Conservation (phyloP, 192 early-diverging fungal genomes). For the Paraglomus brasilianum region DNA sequence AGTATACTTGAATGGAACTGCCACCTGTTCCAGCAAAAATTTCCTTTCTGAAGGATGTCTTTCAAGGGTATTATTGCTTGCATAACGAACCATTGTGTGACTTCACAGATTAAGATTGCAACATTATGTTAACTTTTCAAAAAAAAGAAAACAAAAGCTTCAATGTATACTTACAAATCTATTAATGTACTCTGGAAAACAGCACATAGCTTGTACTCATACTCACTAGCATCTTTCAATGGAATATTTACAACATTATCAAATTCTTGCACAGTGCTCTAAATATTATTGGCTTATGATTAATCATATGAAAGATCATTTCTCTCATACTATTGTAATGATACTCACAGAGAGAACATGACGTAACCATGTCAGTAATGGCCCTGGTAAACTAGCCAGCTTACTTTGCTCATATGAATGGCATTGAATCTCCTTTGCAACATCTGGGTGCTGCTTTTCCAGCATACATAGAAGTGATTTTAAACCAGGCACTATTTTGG, state of each 20-base stretch:
- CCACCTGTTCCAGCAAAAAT: conserved; percentile 11
- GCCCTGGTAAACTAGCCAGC: neutral
- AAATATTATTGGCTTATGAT: conserved; percentile 24
- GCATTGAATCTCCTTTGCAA: neutral
- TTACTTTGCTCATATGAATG: conserved; percentile 16
- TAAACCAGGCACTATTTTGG: conserved; percentile 6
- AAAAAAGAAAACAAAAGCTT: no score
- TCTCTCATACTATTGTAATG: no score
- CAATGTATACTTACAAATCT: conserved; percentile 4
- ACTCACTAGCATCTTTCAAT: conserved; percentile 16
- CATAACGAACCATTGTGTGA: conserved; percentile 12
- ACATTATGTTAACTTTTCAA: no score
- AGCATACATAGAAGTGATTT: conserved; percentile 9
- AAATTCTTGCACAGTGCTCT: conserved; percentile 18
- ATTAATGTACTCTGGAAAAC: conserved; percentile 18
- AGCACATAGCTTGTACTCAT: conserved; percentile 13
- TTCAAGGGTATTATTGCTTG: conserved; percentile 5
- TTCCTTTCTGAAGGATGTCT: conserved; percentile 23
- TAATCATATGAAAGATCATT: conserved; percentile 10
- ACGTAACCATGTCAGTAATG: conserved; percentile 6
- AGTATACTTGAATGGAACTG: conserved; percentile 23
- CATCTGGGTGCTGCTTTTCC: conserved; percentile 7
- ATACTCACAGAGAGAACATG: conserved; percentile 13
- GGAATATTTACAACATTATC: conserved; percentile 11
- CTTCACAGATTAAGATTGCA: no score